Percentiles rank a stretch among this genome's conserved stretches.
These are phyloP conservation scores for Fusarium scirpi DNA, from an alignment of 2,329 filamentous ascomycete genomes.

Conservation along the genomic window DNA sequence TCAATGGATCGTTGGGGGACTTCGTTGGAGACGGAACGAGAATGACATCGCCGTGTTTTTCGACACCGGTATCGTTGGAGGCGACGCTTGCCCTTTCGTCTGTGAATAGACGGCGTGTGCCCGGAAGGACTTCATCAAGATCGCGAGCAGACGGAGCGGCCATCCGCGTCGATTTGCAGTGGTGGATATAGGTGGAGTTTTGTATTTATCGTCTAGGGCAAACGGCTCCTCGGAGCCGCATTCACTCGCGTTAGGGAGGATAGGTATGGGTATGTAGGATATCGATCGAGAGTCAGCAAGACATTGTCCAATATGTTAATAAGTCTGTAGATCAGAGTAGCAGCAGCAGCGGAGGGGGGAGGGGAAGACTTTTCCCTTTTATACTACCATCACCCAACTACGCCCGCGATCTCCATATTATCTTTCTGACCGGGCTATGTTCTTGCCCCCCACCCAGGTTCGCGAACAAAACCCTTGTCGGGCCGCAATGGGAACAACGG, in stretches of 20 bases:
- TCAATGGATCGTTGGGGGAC: slow-evolving; percentile 65
- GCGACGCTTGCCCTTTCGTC: slow-evolving; percentile 45
- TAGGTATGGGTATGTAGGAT: slow-evolving; percentile 34
- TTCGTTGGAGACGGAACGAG: slow-evolving; percentile 66
- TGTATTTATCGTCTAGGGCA: slow-evolving; percentile 19
- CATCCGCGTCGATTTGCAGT: slow-evolving; percentile 33
- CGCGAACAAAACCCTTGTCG: slow-evolving; percentile 20
- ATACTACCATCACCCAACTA: slow-evolving; percentile 14
- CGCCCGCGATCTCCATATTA: slow-evolving; percentile 19
- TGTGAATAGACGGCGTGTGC: slow-evolving; percentile 48
- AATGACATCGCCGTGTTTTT: slow-evolving; percentile 58
- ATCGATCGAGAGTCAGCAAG: slow-evolving; percentile 37
- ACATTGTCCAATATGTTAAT: slow-evolving; percentile 23
- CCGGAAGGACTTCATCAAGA: slow-evolving; percentile 46
- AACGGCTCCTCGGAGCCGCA: slow-evolving; percentile 43
- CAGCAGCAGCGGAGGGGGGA: not conserved
- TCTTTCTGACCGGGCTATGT: not conserved
- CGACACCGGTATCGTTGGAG: slow-evolving; percentile 42
- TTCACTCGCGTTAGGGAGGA: slow-evolving; percentile 38
- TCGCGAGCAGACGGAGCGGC: slow-evolving; percentile 35
- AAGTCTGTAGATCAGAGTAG: not conserved
- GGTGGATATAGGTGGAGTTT: not conserved
- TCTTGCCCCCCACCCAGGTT: slow-evolving; percentile 17
- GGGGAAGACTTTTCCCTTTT: slow-evolving; percentile 13
- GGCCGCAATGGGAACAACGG: slow-evolving; percentile 39